Base-by-base conservation (phyloP, 2,329 filamentous ascomycete genomes). In the Acrodontium crateriforme region DNA sequence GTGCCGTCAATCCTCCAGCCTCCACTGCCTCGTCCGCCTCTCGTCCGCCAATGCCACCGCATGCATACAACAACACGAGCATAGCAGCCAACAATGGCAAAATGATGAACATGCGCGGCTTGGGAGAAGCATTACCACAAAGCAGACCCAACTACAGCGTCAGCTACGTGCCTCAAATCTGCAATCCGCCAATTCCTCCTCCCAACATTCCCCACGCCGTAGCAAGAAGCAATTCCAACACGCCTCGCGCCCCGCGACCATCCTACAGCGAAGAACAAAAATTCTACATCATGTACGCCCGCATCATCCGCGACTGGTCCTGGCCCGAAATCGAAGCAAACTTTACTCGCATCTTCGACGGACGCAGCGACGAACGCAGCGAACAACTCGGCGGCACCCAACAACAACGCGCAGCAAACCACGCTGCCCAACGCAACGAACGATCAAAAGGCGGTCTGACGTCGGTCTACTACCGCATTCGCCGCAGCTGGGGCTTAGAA, bases 251-350 rank as follows among this genome's bases (percentile, higher is more conserved):
- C 4, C 42, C 46, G 6, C 36, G 46, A 13, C 45, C 45, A 2
- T 39, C 44, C 6, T 52, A 52, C 38, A 49, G 40, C 27, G 47
- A 51, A 18, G 47, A 51, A 32, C 46, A 50, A 33, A 46, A 47
- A 28, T 52, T 52, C 41, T 50, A 44, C 30, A 44, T 46, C 36
- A 46, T 46, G 39, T 44, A 39, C 26, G 28, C 35, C 8, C 38
- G 41, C 13, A 34, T 46, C 18, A 31, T 39, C 16, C 28, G 30
- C 14, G 31, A 28, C 19, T 32, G 30, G 41, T 48, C 38, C 11
- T 49, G 46, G 46, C 40, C 43, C 5, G 43, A 42, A 28, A 47
- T 49, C 24, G 43, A 48, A 32, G 37, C 41, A 30, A 31, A 36
- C 28, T 44, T 46, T 37, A 31, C 35, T 6, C 16, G 36, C 15